Evolutionary conservation across 2,329 filamentous ascomycete species (phyloP).

Genomic region (Cadophora sp.): DNA sequence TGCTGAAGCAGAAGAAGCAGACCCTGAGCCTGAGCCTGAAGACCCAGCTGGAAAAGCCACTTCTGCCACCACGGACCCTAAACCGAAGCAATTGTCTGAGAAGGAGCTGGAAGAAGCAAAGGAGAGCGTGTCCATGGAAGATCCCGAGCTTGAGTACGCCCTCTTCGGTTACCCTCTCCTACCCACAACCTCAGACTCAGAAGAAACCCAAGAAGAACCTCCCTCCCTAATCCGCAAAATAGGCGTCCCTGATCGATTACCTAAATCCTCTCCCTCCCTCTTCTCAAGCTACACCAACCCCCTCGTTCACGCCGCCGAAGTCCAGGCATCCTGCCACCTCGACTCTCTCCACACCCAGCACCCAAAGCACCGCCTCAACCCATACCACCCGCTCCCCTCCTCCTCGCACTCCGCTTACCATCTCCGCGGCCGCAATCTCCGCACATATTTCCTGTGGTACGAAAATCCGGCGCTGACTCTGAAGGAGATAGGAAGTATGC

Average conservation of each 20-base stretch:
- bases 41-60: neutral
- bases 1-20: slow-evolving; percentile 38
- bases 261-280: neutral
- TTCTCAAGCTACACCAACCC: slow-evolving; percentile 15
- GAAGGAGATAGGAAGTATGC: slow-evolving; percentile 56
- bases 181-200: neutral
- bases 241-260: neutral
- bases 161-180: neutral
- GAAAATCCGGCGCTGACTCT: slow-evolving; percentile 56
- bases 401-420: neutral
- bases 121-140: slow-evolving; percentile 37
- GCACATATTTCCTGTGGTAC: slow-evolving; percentile 70
- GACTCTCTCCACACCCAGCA: slow-evolving; percentile 33
- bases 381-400: slow-evolving; percentile 29
- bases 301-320: slow-evolving; percentile 13
- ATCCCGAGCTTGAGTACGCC: slow-evolving; percentile 32
- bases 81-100: slow-evolving; percentile 16
- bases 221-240: slow-evolving; percentile 4
- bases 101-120: slow-evolving; percentile 22
- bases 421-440: slow-evolving; percentile 19
- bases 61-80: neutral
- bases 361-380: slow-evolving; percentile 18
- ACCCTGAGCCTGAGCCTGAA: slow-evolving; percentile 24
- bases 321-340: slow-evolving; percentile 23
- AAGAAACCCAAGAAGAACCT: neutral